Percentiles rank a stretch among this genome's conserved stretches.
Evolutionary conservation across 2,329 filamentous ascomycete species (phyloP).

Genomic region (Penicillium fuscoglaucum): DNA sequence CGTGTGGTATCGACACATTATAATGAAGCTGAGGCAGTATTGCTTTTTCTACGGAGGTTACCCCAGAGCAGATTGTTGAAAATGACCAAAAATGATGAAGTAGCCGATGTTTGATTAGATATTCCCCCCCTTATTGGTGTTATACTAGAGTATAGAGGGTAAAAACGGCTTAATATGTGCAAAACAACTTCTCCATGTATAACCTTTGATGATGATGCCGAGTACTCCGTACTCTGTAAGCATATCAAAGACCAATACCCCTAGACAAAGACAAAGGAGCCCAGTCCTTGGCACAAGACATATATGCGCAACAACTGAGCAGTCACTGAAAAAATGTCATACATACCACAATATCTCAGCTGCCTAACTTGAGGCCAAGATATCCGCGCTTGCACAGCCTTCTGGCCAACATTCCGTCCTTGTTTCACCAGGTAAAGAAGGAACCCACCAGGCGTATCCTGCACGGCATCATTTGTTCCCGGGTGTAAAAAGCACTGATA

Average conservation of each 20-base stretch:
- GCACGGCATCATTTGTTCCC: not conserved
- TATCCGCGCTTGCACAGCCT: slow-evolving; percentile 1
- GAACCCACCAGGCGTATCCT: not conserved
- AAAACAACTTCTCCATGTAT: not conserved
- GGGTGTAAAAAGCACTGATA: not conserved
- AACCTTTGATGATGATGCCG: not conserved
- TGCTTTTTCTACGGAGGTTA: not conserved
- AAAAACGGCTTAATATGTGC: not conserved
- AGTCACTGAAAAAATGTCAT: not conserved
- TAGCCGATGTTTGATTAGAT: not conserved
- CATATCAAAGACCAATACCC: not conserved
- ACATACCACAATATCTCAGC: not conserved
- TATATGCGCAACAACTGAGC: not conserved
- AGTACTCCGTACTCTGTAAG: not conserved
- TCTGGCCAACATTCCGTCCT: not conserved
- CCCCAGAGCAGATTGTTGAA: not conserved
- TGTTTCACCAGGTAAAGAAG: not conserved
- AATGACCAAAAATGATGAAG: not conserved
- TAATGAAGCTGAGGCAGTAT: not conserved
- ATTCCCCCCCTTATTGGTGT: not conserved
- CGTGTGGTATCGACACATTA: not conserved
- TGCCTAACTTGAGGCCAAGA: slow-evolving; percentile 4
- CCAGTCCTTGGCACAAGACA: slow-evolving; percentile 5
- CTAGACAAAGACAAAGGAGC: not conserved
- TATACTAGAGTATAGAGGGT: not conserved